These are phyloP conservation scores for Salix purpurea DNA, from an alignment of 345 rosid species.

Conservation along the genomic window DNA sequence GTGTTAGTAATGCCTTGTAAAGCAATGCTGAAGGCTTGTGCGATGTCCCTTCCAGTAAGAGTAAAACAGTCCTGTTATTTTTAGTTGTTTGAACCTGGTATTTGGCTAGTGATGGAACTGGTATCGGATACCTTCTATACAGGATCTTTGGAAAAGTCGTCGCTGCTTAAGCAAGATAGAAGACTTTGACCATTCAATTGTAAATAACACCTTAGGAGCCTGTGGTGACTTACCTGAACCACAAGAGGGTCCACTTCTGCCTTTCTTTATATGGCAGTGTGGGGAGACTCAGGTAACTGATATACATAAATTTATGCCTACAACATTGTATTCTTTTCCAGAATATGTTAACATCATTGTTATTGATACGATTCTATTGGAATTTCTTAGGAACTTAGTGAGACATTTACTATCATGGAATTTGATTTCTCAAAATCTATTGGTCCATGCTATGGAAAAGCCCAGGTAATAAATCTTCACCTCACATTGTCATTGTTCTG, in stretches of 20 bases:
- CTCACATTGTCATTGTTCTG: too few relatives aligned
- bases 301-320: background rate
- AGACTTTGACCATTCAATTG: conserved; percentile 83
- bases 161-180: conserved; percentile 60
- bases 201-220: conserved; percentile 72
- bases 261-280: conserved; percentile 81
- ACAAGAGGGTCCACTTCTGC: conserved; percentile 66
- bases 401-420: conserved; percentile 59
- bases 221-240: conserved; percentile 61
- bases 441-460: too few relatives aligned
- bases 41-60: conserved; percentile 83
- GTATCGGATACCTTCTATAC: background rate
- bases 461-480: too few relatives aligned
- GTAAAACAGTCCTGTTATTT: background rate
- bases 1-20: conserved; percentile 68
- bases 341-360: background rate
- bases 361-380: conserved; percentile 2
- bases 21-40: conserved; percentile 75
- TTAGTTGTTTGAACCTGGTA: background rate
- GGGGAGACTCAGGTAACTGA: conserved; percentile 65
- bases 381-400: conserved; percentile 58
- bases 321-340: background rate
- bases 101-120: background rate
- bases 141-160: conserved; percentile 90
- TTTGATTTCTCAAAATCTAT: conserved; percentile 42